Conservation (phyloP, 2,329 filamentous ascomycete genomes). For the Verticillium klebahnii region DNA sequence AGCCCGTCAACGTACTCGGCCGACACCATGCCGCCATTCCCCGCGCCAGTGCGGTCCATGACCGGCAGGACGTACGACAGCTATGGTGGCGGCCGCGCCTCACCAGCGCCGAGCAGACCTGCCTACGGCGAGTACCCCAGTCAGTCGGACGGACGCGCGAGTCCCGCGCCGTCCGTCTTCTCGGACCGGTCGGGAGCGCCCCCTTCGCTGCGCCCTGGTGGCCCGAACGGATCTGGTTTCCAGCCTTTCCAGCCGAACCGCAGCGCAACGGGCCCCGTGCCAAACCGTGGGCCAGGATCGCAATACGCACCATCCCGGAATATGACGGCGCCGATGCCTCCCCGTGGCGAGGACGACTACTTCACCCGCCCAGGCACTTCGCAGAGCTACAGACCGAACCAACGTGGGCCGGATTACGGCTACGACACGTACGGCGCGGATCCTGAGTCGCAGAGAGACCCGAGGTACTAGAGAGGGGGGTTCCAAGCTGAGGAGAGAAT, state of each 20-base stretch:
- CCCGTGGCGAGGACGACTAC: conserved; percentile 21
- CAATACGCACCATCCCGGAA: conserved; percentile 36
- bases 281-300: conserved; percentile 25
- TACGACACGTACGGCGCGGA: conserved; percentile 25
- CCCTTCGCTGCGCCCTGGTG: conserved; percentile 13
- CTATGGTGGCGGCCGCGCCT: conserved; percentile 16
- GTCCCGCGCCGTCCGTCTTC: conserved; percentile 25
- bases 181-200: conserved; percentile 17
- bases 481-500: neutral
- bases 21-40: conserved; percentile 23
- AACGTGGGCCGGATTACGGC: conserved; percentile 15
- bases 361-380: conserved; percentile 20
- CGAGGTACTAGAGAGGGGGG: conserved; percentile 17
- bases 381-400: conserved; percentile 14
- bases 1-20: conserved; percentile 23
- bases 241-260: conserved; percentile 25
- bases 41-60: conserved; percentile 26
- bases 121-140: neutral
- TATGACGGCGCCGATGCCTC: conserved; percentile 37
- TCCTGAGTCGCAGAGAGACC: conserved; percentile 26
- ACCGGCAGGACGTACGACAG: conserved; percentile 24
- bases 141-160: conserved; percentile 24
- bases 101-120: conserved; percentile 5
- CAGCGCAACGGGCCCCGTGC: conserved; percentile 34
- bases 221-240: conserved; percentile 5